A percentile compares a stretch with the other conserved stretches of the same genome.
Evolutionary conservation across 2,329 filamentous ascomycete genomes (phyloP).

Genomic region (Corynespora cassiicola): DNA sequence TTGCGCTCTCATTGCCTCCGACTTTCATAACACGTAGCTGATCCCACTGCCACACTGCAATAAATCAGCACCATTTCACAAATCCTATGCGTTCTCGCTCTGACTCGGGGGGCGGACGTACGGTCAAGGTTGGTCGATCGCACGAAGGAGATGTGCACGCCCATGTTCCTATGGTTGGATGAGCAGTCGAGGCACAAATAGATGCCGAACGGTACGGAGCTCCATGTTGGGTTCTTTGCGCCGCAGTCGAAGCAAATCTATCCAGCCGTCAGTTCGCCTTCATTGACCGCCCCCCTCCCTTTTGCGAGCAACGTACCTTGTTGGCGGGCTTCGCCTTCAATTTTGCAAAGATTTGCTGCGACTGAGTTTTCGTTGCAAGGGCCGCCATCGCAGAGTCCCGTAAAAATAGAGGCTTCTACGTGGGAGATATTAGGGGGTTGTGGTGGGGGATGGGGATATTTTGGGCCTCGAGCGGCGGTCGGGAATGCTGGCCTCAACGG

Average conservation of each 20-base stretch:
- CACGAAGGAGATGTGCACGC: slow-evolving; percentile 98
- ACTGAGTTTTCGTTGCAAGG: slow-evolving; percentile 89
- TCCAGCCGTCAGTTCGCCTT: slow-evolving; percentile 29
- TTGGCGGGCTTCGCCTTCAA: slow-evolving; percentile 93
- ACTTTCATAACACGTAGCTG: slow-evolving; percentile 98
- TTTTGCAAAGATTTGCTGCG: slow-evolving; percentile 97
- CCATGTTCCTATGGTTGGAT: slow-evolving; percentile 94
- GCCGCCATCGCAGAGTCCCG: slow-evolving; percentile 56
- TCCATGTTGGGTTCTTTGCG: slow-evolving; percentile 98
- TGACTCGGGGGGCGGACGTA: slow-evolving; percentile 58
- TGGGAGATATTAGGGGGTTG: slow-evolving; percentile 11
- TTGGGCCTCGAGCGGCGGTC: slow-evolving; percentile 27
- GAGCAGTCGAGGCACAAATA: slow-evolving; percentile 99
- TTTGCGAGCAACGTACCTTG: slow-evolving; percentile 67
- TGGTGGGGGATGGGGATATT: slow-evolving; percentile 38
- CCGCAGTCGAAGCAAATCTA: slow-evolving; percentile 98
- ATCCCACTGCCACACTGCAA: slow-evolving; percentile 89
- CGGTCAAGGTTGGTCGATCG: slow-evolving; percentile 97
- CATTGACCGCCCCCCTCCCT: slow-evolving; percentile 23
- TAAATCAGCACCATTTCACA: slow-evolving; percentile 43
- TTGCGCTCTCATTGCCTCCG: slow-evolving; percentile 95
- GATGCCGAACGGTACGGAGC: slow-evolving; percentile 94
- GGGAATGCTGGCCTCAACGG: slow-evolving; percentile 24
- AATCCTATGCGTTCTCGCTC: slow-evolving; percentile 55
- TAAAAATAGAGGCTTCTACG: slow-evolving; percentile 19